Conservation (phyloP, 1,284 basidiomycete genomes). For the Fomes fomentarius region DNA sequence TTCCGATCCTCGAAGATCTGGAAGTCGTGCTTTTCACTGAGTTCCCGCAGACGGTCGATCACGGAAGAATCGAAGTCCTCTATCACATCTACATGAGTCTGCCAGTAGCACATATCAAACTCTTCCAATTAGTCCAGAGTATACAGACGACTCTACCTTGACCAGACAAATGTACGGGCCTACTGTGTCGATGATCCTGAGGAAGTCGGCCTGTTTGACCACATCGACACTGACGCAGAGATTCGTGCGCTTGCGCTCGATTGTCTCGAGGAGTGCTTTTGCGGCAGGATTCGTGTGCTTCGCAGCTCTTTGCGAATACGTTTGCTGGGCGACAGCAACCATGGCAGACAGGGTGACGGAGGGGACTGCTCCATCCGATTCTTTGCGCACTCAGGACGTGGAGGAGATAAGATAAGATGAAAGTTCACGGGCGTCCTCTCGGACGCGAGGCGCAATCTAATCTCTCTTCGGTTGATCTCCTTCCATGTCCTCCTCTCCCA, state of each 20-base stretch:
- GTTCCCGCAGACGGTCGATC: constrained; percentile 69
- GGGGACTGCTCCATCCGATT: not conserved
- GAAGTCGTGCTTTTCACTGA: constrained; percentile 89
- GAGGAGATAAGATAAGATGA: constrained; percentile 17
- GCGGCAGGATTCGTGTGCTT: constrained; percentile 77
- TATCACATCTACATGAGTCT: constrained; percentile 98
- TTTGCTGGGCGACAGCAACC: constrained; percentile 45
- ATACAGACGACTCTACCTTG: constrained; percentile 67
- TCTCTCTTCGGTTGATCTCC: constrained; percentile 3
- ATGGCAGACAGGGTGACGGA: constrained; percentile 32
- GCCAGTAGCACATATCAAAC: constrained; percentile 23
- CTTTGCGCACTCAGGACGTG: not conserved
- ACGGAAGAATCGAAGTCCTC: constrained; percentile 87
- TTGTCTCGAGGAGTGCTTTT: constrained; percentile 76
- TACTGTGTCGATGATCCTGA: constrained; percentile 87
- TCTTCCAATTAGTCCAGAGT: not conserved
- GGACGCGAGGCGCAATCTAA: constrained; percentile 14
- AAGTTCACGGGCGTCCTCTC: constrained; percentile 1
- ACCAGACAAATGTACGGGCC: constrained; percentile 91
- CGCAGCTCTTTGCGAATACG: constrained; percentile 69
- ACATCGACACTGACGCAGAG: constrained; percentile 97
- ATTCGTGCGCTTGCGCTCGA: constrained; percentile 90
- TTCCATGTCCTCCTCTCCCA: constrained; percentile 32
- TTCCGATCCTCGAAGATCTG: constrained; percentile 99
- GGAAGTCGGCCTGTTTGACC: constrained; percentile 78